Evolutionary conservation across 2,329 filamentous ascomycete species (phyloP).

Genomic region (Zymoseptoria passerinii): DNA sequence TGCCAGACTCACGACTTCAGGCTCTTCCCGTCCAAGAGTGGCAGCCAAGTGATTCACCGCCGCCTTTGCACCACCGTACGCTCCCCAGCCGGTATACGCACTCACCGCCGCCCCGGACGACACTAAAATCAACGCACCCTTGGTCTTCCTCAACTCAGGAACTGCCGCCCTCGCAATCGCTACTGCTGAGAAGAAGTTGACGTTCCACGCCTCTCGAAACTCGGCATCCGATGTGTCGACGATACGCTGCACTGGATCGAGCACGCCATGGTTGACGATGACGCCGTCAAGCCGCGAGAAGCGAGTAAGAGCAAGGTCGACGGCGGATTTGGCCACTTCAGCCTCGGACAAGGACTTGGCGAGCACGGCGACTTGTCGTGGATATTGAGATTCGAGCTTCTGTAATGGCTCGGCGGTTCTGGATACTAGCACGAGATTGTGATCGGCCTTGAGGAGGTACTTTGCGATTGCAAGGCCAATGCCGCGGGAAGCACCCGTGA

Average conservation of each 20-base stretch:
- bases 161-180: constrained; percentile 70
- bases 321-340: constrained; percentile 50
- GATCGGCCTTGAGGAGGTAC: constrained; percentile 47
- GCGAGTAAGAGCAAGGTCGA: constrained; percentile 54
- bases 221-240: constrained; percentile 59
- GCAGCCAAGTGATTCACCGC: constrained; percentile 70
- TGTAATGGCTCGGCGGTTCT: constrained; percentile 48
- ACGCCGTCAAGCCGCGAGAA: constrained; percentile 68
- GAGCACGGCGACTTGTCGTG: constrained; percentile 44
- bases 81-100: constrained; percentile 64
- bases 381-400: constrained; percentile 46
- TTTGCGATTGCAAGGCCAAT: constrained; percentile 55
- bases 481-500: constrained; percentile 58
- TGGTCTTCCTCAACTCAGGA: constrained; percentile 56
- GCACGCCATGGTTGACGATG: constrained; percentile 77
- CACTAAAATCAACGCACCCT: constrained; percentile 67
- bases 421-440: constrained; percentile 50
- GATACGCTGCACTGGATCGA: constrained; percentile 67
- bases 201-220: constrained; percentile 68
- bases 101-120: constrained; percentile 68
- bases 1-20: constrained; percentile 61
- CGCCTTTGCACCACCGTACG: constrained; percentile 77
- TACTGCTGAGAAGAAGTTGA: constrained; percentile 80
- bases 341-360: constrained; percentile 51
- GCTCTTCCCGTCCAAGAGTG: constrained; percentile 69